Evolutionary conservation across 2,329 filamentous ascomycete genomes (phyloP).

Genomic region (Juglanconis oblonga): DNA sequence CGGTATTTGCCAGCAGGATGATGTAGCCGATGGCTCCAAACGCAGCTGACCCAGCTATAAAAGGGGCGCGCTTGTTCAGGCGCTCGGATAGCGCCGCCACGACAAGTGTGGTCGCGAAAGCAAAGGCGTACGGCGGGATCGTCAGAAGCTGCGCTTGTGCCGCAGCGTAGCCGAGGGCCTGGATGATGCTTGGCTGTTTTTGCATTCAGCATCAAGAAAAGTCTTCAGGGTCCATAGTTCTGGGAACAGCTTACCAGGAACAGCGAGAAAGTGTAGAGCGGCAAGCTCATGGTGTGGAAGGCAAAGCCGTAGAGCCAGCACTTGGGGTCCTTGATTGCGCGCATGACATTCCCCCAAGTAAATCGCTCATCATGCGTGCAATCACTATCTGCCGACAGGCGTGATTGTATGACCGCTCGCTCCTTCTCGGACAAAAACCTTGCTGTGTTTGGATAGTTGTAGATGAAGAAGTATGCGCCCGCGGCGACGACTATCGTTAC

Average conservation of each 20-base stretch:
- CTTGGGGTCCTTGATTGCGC: constrained; percentile 65
- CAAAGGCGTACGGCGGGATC: constrained; percentile 63
- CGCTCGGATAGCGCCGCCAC: constrained; percentile 61
- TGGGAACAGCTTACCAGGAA: constrained; percentile 41
- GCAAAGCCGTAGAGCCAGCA: constrained; percentile 70
- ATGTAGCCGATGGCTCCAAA: constrained; percentile 63
- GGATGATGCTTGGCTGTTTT: constrained; percentile 49
- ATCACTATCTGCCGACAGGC: constrained; percentile 67
- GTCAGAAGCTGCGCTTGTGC: constrained; percentile 57
- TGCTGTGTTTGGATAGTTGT: constrained; percentile 62
- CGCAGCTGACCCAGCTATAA: constrained; percentile 56
- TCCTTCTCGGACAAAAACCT: constrained; percentile 54
- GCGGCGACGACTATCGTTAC: constrained; percentile 51
- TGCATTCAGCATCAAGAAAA: background rate
- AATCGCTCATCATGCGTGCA: constrained; percentile 67
- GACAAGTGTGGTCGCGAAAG: constrained; percentile 55
- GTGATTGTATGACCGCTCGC: constrained; percentile 55
- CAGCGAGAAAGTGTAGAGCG: constrained; percentile 53
- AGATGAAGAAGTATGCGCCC: constrained; percentile 57
- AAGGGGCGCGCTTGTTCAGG: constrained; percentile 55
- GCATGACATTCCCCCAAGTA: constrained; percentile 61
- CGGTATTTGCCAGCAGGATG: constrained; percentile 52
- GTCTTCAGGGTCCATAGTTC: no score
- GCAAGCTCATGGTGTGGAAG: constrained; percentile 71
- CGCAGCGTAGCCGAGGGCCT: constrained; percentile 50